phyloP scores from a whole-genome alignment of 768 basidiomycete genomes.

The Pleurotus cornucopiae region DNA sequence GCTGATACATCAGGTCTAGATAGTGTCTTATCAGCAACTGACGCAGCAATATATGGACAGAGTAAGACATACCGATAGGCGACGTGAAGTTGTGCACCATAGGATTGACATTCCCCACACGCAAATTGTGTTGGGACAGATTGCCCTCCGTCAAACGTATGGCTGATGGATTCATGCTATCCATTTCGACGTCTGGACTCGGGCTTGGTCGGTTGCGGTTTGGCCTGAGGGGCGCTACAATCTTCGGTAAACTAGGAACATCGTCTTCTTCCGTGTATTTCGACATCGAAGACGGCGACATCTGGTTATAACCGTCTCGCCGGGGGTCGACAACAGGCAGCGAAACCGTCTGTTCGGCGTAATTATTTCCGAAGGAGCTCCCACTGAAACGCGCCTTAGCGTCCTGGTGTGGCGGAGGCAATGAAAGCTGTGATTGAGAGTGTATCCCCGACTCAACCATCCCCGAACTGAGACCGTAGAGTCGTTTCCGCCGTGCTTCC shows the following conservation, averaged over 20 bases:
- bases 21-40: background rate
- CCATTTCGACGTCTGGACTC: constrained; percentile 29
- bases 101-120: constrained; percentile 36
- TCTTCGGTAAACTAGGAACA: constrained; percentile 10
- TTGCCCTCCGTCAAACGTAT: constrained; percentile 35
- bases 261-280: constrained; percentile 27
- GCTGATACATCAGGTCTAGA: constrained; percentile 23
- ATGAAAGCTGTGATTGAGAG: constrained; percentile 10
- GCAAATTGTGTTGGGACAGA: constrained; percentile 37
- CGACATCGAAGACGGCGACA: constrained; percentile 16
- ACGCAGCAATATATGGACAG: no score
- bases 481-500: constrained; percentile 32
- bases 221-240: constrained; percentile 29
- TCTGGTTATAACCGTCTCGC: background rate
- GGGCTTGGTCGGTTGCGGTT: constrained; percentile 31
- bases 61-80: constrained; percentile 51
- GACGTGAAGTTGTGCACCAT: constrained; percentile 65
- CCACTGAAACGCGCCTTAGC: constrained; percentile 2
- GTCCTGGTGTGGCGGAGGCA: background rate
- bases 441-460: constrained; percentile 17
- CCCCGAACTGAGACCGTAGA: constrained; percentile 18
- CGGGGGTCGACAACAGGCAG: background rate
- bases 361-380: constrained; percentile 2
- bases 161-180: constrained; percentile 19
- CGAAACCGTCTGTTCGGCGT: constrained; percentile 6